Conservation (phyloP, 352 stramenopile species). For the Pythium phragmiticola region DNA sequence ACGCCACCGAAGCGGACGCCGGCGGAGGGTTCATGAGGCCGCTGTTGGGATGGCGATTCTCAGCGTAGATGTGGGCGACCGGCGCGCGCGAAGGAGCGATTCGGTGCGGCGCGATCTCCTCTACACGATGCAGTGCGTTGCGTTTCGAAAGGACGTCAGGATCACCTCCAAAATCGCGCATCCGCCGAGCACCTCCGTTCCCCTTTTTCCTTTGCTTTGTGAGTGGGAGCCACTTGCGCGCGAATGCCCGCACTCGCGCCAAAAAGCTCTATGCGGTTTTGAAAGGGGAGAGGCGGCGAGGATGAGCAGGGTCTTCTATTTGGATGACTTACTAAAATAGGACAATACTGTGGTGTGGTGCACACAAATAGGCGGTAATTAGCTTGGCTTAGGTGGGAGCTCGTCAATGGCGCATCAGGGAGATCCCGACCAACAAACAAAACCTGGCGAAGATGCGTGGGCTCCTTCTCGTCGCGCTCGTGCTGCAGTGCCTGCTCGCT, state of each 20-base stretch:
- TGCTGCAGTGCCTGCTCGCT: constrained; percentile 21
- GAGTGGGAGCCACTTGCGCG: too few species aligned
- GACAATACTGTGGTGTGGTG: background rate
- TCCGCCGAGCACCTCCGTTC: background rate
- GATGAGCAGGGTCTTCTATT: constrained; percentile 9
- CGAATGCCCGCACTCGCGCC: constrained; percentile 8
- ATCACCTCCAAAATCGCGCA: constrained; percentile 7
- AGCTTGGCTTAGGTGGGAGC: background rate
- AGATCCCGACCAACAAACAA: background rate
- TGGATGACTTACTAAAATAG: constrained; percentile 1
- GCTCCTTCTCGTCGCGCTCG: constrained; percentile 20
- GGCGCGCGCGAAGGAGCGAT: background rate
- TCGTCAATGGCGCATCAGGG: background rate
- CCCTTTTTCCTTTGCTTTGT: background rate
- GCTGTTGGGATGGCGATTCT: background rate
- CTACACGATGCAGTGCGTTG: background rate
- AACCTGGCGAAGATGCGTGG: constrained; percentile 6
- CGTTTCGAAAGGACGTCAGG: background rate
- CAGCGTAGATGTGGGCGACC: too few species aligned
- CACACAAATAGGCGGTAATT: background rate
- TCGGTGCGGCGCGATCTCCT: constrained; percentile 3
- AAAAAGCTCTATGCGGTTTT: constrained; percentile 6
- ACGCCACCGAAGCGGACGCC: background rate
- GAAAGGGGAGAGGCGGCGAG: constrained; percentile 11
- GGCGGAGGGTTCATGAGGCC: constrained; percentile 12